Evolutionary conservation across 2,329 filamentous ascomycete genomes (phyloP), one percentile per base, ranked within the genome.

Genomic region (Setomelanomma holmii): DNA sequence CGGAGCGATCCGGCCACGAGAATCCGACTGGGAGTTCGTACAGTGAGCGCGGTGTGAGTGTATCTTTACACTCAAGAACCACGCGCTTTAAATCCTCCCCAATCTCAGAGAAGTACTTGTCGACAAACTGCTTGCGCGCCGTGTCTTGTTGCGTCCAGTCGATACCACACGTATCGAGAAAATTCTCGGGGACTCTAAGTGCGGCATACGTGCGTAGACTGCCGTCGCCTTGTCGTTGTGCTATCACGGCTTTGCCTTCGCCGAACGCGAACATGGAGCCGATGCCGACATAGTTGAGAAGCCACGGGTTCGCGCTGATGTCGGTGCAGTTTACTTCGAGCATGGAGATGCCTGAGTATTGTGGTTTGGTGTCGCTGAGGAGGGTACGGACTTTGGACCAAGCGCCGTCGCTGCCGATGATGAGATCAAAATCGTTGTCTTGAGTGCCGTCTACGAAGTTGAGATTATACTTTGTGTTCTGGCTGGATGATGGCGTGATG

Each of bases 21-120:
- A 82, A 76, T 2, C 58, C 83, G 1, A 81, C 66, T 0, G 84
- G 83, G 8, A 88, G 75, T 63, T 79, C 78, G 62, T 82, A 85
- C 1, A 87, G 71, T 1, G 77, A 39, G 4, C 69, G 62, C 4
- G 68, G 47, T 3, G 24, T 55, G 2, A 61, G 7, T 2, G 40
- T 35, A 19, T 69, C 63, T 8, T 27, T 57, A 5, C 56, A 64
- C 6, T 59, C 58, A 2, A 66, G 41, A 22, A 72, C 43, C 1
- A 69, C 20, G 7, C 62, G 56, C 45, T 64, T 56, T 20, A 68
- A 35, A 21, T 69, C 61, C 0, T 50, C 66, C 1, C 80, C 80
- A 1, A 81, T 49, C 17, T 69, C 53, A 1, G 40, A 47, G 16
- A 70, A 61, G 51, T 68, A 66, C 8, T 35, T 49, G 4, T 63